Evolutionary conservation across 2,329 filamentous ascomycete genomes (phyloP).

Genomic region (Pseudocercospora eumusae): DNA sequence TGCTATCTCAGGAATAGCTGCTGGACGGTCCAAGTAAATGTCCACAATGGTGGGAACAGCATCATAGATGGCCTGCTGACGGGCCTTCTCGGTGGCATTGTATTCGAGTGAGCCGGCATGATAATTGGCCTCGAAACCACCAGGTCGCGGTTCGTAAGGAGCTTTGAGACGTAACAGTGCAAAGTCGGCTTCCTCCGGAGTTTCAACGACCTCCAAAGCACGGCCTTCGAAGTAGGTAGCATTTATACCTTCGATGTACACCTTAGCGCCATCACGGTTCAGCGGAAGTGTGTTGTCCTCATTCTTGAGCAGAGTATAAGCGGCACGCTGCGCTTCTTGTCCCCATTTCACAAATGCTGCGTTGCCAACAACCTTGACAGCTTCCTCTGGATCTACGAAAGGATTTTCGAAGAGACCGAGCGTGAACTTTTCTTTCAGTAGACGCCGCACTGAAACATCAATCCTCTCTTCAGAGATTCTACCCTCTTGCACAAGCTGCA

Average conservation of each 20-base stretch:
- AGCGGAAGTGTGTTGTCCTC: slow-evolving; percentile 39
- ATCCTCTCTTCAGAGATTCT: slow-evolving; percentile 49
- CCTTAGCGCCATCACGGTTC: slow-evolving; percentile 29
- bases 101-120: slow-evolving; percentile 48
- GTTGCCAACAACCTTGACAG: slow-evolving; percentile 48
- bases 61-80: slow-evolving; percentile 45
- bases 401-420: slow-evolving; percentile 57
- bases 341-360: slow-evolving; percentile 46
- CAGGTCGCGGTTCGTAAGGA: slow-evolving; percentile 46
- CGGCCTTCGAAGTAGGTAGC: slow-evolving; percentile 38
- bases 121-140: slow-evolving; percentile 46
- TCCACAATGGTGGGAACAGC: slow-evolving; percentile 47
- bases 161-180: slow-evolving; percentile 46
- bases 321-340: slow-evolving; percentile 42
- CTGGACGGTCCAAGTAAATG: slow-evolving; percentile 49
- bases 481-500: slow-evolving; percentile 49
- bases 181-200: slow-evolving; percentile 45
- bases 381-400: slow-evolving; percentile 51
- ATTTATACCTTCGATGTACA: slow-evolving; percentile 44
- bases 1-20: slow-evolving; percentile 47
- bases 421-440: slow-evolving; percentile 55
- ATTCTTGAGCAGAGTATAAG: slow-evolving; percentile 44
- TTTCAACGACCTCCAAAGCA: slow-evolving; percentile 40
- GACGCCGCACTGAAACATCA: slow-evolving; percentile 49
- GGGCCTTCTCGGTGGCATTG: slow-evolving; percentile 43